These are phyloP conservation scores for Durusdinium trenchii DNA, from an alignment of 73 alveolate species.

Conservation along the genomic window DNA sequence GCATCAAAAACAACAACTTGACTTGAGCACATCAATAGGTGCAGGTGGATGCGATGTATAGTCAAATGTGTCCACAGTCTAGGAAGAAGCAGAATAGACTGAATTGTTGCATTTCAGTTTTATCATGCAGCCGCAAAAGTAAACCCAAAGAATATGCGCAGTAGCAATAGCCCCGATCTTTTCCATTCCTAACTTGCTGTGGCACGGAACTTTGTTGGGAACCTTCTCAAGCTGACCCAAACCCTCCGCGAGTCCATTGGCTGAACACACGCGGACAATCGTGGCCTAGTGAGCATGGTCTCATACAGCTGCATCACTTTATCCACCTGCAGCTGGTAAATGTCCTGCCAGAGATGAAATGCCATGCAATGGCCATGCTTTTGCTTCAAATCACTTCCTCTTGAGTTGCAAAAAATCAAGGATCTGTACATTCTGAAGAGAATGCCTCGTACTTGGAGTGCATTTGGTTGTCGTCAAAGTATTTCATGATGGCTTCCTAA, in stretches of 20 bases:
- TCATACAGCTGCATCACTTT: constrained; percentile 99
- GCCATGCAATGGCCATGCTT: neutral
- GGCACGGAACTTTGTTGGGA: neutral
- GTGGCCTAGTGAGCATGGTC: constrained; percentile 99
- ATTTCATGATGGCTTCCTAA: constrained; percentile 60
- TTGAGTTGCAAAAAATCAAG: neutral
- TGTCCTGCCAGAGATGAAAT: constrained; percentile 15
- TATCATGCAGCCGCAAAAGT: no score
- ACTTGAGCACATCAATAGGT: neutral
- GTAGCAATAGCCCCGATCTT: no score
- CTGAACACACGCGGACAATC: constrained; percentile 61
- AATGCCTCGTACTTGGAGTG: constrained; percentile 66
- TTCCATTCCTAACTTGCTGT: neutral
- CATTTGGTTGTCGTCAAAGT: constrained; percentile 89
- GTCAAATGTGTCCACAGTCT: neutral
- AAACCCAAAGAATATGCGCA: no score
- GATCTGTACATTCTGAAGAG: no score
- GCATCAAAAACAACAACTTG: neutral
- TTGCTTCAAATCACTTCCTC: neutral
- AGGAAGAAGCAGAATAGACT: neutral
- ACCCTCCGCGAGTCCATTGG: neutral
- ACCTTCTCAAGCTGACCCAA: neutral
- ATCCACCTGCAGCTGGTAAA: constrained; percentile 97
- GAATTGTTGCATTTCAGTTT: neutral
- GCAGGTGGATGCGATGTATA: neutral